phyloP scores from a whole-genome alignment of 495 filamentous ascomycete species.

The Penicillium arizonense region DNA sequence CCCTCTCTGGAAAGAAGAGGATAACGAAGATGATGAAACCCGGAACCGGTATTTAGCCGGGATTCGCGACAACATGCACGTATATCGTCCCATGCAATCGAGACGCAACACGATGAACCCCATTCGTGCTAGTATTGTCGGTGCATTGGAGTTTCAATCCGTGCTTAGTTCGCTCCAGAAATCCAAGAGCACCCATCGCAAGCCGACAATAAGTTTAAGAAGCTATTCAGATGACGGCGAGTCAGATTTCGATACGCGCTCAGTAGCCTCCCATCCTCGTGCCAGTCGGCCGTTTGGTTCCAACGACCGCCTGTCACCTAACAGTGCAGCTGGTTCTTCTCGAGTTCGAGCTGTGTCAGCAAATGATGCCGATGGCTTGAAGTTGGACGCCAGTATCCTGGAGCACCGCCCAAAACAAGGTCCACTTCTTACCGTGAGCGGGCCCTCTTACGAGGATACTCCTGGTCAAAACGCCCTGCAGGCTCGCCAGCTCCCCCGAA shows the following conservation, averaged over 20 bases:
- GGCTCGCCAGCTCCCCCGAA: constrained; percentile 14
- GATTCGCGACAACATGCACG: constrained; percentile 89
- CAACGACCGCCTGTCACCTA: constrained; percentile 30
- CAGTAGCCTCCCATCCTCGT: constrained; percentile 45
- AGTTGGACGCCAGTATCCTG: constrained; percentile 36
- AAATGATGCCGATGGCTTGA: constrained; percentile 54
- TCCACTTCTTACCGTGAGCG: constrained; percentile 31
- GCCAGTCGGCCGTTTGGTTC: constrained; percentile 22
- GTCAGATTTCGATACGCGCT: constrained; percentile 47
- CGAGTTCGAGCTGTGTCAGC: constrained; percentile 64
- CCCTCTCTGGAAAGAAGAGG: constrained; percentile 47
- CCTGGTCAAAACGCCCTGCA: not conserved
- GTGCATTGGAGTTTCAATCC: constrained; percentile 89
- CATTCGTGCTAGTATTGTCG: constrained; percentile 90
- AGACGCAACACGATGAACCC: constrained; percentile 75
- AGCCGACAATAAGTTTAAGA: constrained; percentile 63
- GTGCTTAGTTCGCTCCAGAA: constrained; percentile 80
- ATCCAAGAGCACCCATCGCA: constrained; percentile 64
- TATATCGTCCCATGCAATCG: constrained; percentile 63
- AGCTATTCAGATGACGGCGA: constrained; percentile 71
- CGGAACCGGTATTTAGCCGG: constrained; percentile 73
- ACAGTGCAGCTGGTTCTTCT: constrained; percentile 26
- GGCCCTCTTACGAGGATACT: constrained; percentile 28
- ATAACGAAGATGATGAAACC: constrained; percentile 66
- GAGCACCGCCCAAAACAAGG: constrained; percentile 15